These are phyloP conservation scores for Xylariaceae sp. DNA, from an alignment of 2,329 filamentous ascomycete genomes.

Conservation along the genomic window DNA sequence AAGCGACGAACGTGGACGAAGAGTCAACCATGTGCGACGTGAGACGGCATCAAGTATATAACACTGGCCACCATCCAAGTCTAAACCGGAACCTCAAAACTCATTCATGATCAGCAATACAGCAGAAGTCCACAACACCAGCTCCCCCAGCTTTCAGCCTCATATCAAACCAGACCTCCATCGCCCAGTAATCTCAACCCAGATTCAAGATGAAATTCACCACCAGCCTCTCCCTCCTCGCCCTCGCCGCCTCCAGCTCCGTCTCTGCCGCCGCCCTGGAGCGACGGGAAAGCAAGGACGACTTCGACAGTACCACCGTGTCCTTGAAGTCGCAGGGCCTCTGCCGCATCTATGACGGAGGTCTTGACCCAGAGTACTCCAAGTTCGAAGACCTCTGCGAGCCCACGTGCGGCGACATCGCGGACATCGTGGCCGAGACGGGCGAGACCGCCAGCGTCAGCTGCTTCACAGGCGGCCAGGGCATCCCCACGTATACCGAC, in stretches of 20 bases:
- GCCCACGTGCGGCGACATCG: not conserved
- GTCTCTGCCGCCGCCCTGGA: not conserved
- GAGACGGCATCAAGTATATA: too few species aligned
- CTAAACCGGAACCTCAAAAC: too few species aligned
- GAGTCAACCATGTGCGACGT: too few species aligned
- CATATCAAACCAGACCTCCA: too few species aligned
- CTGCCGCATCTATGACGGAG: not conserved
- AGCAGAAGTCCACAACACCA: too few species aligned
- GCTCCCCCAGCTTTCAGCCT: too few species aligned
- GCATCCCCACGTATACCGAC: not conserved
- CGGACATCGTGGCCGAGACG: not conserved
- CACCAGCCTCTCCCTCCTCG: not conserved
- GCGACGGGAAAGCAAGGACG: not conserved
- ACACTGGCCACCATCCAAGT: too few species aligned
- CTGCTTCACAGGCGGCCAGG: not conserved
- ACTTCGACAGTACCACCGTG: not conserved
- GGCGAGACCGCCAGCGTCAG: not conserved
- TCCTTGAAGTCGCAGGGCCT: not conserved
- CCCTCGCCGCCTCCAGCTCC: not conserved
- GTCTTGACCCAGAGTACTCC: not conserved
- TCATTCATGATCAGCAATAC: too few species aligned
- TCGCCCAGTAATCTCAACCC: too few species aligned
- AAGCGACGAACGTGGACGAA: too few species aligned
- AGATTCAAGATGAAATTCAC: not conserved
- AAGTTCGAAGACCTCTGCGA: not conserved